Evolutionary conservation across 345 rosid genomes (phyloP).

Genomic region (Noccaea bulbosa): DNA sequence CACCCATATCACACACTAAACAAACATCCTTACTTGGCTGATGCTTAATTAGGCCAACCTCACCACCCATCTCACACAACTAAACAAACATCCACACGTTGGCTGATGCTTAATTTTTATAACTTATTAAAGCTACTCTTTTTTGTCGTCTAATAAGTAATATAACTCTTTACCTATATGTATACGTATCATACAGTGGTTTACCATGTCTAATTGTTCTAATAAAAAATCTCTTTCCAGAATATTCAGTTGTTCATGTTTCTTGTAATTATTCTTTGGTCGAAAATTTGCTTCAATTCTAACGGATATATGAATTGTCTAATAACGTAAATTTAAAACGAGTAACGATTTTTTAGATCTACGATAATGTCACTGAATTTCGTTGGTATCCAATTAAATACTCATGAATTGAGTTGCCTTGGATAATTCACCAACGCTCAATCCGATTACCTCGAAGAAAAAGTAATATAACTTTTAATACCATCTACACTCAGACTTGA

Average conservation of each 20-base stretch:
- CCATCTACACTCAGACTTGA: neutral
- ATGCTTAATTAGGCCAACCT: too few species aligned
- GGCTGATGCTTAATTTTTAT: too few species aligned
- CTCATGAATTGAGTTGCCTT: neutral
- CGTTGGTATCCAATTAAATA: neutral
- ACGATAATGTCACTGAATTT: neutral
- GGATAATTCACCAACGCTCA: neutral
- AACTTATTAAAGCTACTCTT: too few species aligned
- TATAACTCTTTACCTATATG: too few species aligned
- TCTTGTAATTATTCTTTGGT: neutral
- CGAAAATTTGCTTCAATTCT: neutral
- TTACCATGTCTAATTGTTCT: too few species aligned
- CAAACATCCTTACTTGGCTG: too few species aligned
- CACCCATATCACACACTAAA: constrained; percentile 11
- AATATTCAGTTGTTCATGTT: neutral
- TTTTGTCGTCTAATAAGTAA: too few species aligned
- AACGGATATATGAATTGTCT: neutral
- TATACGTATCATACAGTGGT: too few species aligned
- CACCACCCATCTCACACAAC: too few species aligned
- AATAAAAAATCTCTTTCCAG: too few species aligned
- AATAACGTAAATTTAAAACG: neutral
- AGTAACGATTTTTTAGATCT: neutral
- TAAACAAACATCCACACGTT: too few species aligned
- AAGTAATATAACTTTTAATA: constrained; percentile 13
- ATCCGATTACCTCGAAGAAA: constrained; percentile 5